Base-by-base conservation (phyloP, 345 rosid species). In the Eucalyptus regnans region DNA sequence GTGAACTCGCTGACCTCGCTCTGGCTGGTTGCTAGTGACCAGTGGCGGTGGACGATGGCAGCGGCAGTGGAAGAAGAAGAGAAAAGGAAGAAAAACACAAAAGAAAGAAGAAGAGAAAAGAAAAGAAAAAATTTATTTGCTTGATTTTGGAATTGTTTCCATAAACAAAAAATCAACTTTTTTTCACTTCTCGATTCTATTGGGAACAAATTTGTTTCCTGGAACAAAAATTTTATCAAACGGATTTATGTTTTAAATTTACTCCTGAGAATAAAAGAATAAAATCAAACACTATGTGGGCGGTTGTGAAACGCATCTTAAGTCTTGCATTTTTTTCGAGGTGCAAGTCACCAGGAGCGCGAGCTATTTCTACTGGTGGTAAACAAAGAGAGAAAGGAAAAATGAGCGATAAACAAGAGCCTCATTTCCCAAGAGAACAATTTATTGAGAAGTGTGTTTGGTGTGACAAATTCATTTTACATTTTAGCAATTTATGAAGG, bases 241-340 rank as follows among this genome's bases (percentile, higher is more conserved):
- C 0, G 0, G 0, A 20, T 52, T 20, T 52, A 0, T 52, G 0
- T 52, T 52, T 0, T 0, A 20, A 52, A 52, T 52, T 4, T 52
- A 52, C 0, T 52, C 0, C 0, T 0, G 0, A 52, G 0, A 52
- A 52, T 18, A 3, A 52, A 52, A 7, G 7, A 52, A 52, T 52
- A 20, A 25, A 52, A 52, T 20, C 10, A 52, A 52, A 52, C 0
- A 22, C 58, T 20, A 52, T 3, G 58, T 8, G 25, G 1, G 9
- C 23, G 25, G 9, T 52, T 18, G 58, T 1, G 9, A 20, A 52
- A 52, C 3, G 58, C 58, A 52, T 1, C 25, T 20, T 60, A 37
- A 71, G 46, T 20, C 27, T 10, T 10, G 27, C 27, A 76, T 41
- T 20, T 76, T 37, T 20, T 22, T 20, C 0, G 0, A 20, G 25